Conservation (phyloP, 306 rosid genomes). For the Ziziphus jujuba region DNA sequence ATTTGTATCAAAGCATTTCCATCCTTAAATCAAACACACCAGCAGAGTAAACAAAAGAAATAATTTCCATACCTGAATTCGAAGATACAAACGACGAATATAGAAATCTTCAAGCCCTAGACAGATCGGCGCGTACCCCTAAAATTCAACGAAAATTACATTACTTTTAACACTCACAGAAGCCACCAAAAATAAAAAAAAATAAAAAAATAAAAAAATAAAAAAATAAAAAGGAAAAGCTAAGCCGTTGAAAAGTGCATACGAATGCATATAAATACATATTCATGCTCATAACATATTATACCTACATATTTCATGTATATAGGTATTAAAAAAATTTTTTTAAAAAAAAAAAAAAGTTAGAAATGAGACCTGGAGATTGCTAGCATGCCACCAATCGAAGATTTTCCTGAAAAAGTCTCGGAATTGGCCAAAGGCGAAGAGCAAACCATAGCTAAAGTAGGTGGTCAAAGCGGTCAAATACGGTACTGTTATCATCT, state of each 20-base stretch:
- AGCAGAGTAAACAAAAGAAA: neutral
- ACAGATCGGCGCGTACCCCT: conserved; percentile 88
- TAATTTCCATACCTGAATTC: conserved; percentile 52
- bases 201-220: no score
- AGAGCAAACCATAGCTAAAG: conserved; percentile 78
- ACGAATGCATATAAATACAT: neutral
- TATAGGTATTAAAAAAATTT: neutral
- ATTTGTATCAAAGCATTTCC: neutral
- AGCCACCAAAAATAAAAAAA: no score
- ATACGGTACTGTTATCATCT: conserved; percentile 74
- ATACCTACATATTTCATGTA: neutral
- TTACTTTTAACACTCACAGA: no score
- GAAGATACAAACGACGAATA: conserved; percentile 61
- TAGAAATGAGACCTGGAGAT: conserved; percentile 49
- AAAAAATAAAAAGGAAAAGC: neutral
- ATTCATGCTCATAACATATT: neutral
- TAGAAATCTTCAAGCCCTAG: conserved; percentile 77
- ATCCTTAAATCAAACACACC: neutral
- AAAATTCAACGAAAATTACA: neutral
- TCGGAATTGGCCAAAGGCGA: conserved; percentile 74
- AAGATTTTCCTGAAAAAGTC: conserved; percentile 65
- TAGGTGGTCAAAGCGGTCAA: conserved; percentile 74
- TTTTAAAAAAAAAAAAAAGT: neutral
- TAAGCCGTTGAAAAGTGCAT: neutral
- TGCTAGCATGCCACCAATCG: conserved; percentile 56